These are phyloP conservation scores for Marasmius oreades DNA, from an alignment of 1,284 basidiomycete genomes.

Conservation along the genomic window DNA sequence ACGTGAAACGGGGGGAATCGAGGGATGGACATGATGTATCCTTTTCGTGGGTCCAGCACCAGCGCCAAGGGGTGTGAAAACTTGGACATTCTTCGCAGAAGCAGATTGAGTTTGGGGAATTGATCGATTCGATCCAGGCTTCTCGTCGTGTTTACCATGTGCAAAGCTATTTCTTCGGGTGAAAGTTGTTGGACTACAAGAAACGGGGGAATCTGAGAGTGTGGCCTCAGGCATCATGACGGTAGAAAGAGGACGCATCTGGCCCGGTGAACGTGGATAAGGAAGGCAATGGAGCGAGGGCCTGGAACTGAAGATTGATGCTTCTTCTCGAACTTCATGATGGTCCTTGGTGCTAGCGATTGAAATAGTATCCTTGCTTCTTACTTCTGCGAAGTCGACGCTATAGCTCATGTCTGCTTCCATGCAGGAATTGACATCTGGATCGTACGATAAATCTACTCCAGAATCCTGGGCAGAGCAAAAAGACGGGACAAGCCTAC, in stretches of 20 bases:
- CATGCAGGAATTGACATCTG: not conserved
- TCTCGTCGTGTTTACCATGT: not conserved
- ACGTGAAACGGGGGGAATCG: not conserved
- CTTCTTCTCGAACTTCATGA: not conserved
- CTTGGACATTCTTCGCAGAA: not conserved
- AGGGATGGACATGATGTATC: not conserved
- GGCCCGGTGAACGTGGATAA: not conserved
- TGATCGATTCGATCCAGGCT: no score
- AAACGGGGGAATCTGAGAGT: not conserved
- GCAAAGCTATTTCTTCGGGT: not conserved
- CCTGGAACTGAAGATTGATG: slow-evolving; percentile 1
- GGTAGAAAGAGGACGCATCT: not conserved
- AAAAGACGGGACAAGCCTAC: not conserved
- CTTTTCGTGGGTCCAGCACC: not conserved
- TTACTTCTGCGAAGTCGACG: not conserved
- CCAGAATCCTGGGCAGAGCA: not conserved
- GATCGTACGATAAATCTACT: slow-evolving; percentile 1
- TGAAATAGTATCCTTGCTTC: not conserved
- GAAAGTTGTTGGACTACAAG: not conserved
- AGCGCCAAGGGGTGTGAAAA: not conserved
- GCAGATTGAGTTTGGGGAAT: not conserved
- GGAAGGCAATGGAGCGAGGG: not conserved
- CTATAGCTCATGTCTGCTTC: not conserved
- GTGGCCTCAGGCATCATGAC: not conserved
- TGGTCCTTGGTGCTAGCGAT: not conserved